Evolutionary conservation across 2,329 filamentous ascomycete species (phyloP).

Genomic region (Ceratocystis cubensis): DNA sequence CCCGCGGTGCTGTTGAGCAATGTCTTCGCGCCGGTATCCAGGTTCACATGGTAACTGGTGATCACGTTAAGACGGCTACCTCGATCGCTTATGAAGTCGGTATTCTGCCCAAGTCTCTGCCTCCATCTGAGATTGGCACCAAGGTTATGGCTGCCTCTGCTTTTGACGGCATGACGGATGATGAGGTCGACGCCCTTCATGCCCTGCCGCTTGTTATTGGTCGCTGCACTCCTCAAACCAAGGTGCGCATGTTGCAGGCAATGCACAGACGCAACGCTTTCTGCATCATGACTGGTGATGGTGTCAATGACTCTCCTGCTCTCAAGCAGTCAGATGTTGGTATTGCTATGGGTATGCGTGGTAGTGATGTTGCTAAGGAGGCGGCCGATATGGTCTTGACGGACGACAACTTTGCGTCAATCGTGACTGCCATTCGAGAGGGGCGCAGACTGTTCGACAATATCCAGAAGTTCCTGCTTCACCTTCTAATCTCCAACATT

Average conservation of each 20-base stretch:
- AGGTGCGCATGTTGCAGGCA: conserved; percentile 66
- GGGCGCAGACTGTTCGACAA: conserved; percentile 59
- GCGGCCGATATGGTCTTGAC: conserved; percentile 80
- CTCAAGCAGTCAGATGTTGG: conserved; percentile 62
- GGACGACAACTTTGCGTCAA: conserved; percentile 78
- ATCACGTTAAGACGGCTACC: conserved; percentile 54
- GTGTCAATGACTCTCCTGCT: conserved; percentile 62
- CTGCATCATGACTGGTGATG: conserved; percentile 64
- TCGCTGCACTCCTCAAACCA: conserved; percentile 56
- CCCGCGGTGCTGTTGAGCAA: conserved; percentile 45
- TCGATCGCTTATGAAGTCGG: conserved; percentile 54
- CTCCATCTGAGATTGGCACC: conserved; percentile 30
- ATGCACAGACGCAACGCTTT: conserved; percentile 55
- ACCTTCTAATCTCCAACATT: conserved; percentile 57
- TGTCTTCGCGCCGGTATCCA: conserved; percentile 50
- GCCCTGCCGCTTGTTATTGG: conserved; percentile 55
- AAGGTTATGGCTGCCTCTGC: conserved; percentile 49
- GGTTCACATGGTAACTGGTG: conserved; percentile 58
- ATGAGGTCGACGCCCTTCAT: conserved; percentile 49
- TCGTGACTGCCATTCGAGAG: conserved; percentile 59
- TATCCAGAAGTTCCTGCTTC: conserved; percentile 58
- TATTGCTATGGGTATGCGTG: conserved; percentile 61
- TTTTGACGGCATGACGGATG: conserved; percentile 50
- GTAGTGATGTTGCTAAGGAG: conserved; percentile 64
- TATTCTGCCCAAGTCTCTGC: conserved; percentile 37